Evolutionary conservation across 2,329 filamentous ascomycete species (phyloP).

Genomic region (Fusarium illudens): DNA sequence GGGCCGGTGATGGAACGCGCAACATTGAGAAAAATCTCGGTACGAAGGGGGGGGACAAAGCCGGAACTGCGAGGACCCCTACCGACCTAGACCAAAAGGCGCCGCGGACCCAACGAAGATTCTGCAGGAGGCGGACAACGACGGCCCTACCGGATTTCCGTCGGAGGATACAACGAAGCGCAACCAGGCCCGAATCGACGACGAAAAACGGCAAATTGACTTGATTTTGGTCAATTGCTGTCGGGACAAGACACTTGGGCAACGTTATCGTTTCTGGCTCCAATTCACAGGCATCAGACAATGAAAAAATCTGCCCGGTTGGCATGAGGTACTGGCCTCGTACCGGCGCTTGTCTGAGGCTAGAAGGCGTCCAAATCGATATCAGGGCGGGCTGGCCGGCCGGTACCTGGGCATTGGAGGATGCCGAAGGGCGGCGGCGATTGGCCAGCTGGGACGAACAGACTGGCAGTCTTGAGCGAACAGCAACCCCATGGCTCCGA

Average conservation of each 20-base stretch:
- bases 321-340: slow-evolving; percentile 6
- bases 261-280: not conserved
- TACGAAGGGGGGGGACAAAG: slow-evolving; percentile 39
- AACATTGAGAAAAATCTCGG: slow-evolving; percentile 41
- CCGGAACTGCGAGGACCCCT: slow-evolving; percentile 39
- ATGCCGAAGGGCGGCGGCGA: slow-evolving; percentile 16
- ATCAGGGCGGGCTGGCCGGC: slow-evolving; percentile 24
- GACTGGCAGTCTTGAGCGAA: slow-evolving; percentile 17
- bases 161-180: slow-evolving; percentile 4
- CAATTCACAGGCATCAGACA: not conserved
- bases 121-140: slow-evolving; percentile 37
- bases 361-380: slow-evolving; percentile 26
- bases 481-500: slow-evolving; percentile 10
- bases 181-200: not conserved
- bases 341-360: slow-evolving; percentile 16
- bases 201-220: not conserved
- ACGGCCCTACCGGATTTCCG: slow-evolving; percentile 42
- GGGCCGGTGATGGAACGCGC: slow-evolving; percentile 41
- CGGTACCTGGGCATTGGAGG: slow-evolving; percentile 31
- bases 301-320: not conserved
- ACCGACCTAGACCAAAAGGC: slow-evolving; percentile 28
- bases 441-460: slow-evolving; percentile 25
- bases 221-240: not conserved
- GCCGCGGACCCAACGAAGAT: slow-evolving; percentile 27
- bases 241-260: not conserved